Conservation (phyloP, 108 stramenopile genomes). For the Skeletonema tropicum region DNA sequence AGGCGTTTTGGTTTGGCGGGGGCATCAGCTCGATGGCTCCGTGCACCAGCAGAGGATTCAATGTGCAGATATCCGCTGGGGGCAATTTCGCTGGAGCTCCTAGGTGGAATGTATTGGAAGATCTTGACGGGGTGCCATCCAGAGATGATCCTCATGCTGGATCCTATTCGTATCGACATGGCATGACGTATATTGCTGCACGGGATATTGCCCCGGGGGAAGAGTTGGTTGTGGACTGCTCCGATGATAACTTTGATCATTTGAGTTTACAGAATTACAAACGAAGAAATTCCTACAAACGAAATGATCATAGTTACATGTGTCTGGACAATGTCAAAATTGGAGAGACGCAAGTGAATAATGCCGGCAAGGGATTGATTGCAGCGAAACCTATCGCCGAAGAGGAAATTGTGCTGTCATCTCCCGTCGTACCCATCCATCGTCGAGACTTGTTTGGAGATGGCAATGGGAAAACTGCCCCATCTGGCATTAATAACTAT, state of each 20-base stretch:
- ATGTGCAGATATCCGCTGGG: conserved; percentile 18
- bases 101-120: conserved; percentile 19
- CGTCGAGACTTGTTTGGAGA: conserved; percentile 39
- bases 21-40: conserved; percentile 56
- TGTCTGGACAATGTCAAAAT: conserved; percentile 50
- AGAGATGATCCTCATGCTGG: conserved; percentile 38
- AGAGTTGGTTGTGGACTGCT: conserved; percentile 60
- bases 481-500: conserved; percentile 14
- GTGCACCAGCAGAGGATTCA: conserved; percentile 55
- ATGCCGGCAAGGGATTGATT: conserved; percentile 14
- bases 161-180: conserved; percentile 46
- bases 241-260: conserved; percentile 62
- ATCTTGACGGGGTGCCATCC: conserved; percentile 27
- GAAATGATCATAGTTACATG: conserved; percentile 32
- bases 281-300: conserved; percentile 20
- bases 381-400: conserved; percentile 25
- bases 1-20: conserved; percentile 45
- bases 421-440: conserved; percentile 50
- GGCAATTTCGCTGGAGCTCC: conserved; percentile 22
- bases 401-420: conserved; percentile 33
- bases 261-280: conserved; percentile 9
- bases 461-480: conserved; percentile 16
- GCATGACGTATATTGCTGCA: conserved; percentile 44
- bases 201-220: conserved; percentile 66
- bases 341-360: conserved; percentile 7